Evolutionary conservation across 2,329 filamentous ascomycete genomes (phyloP), one percentile per base, ranked within the genome.

Genomic region (Myriosclerotinia curreyana): DNA sequence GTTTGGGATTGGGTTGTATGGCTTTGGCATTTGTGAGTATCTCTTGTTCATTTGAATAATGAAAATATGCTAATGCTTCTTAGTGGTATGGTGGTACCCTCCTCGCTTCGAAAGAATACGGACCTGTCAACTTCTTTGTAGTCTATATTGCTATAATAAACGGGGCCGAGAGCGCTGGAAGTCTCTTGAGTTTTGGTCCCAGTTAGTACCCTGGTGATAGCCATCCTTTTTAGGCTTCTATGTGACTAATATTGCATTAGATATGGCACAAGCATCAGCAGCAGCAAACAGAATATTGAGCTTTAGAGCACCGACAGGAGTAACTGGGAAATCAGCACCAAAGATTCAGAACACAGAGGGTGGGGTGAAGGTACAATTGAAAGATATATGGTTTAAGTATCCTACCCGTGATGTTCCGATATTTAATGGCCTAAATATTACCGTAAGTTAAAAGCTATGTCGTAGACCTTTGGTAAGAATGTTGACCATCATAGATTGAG

Each of bases 381-480:
- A 77, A 65, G 77, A 86, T 65, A 72, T 87, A 3, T 77, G 83
- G 74, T 88, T 87, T 77, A 81, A 79, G 67, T 88, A 88, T 69
- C 84, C 85, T 0, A 83, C 82, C 0, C 79, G 85, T 54, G 79
- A 84, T 63, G 76, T 81, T 3, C 79, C 81, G 28, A 81, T 88
- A 40, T 86, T 87, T 74, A 80, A 78, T 60, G 82, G 83, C 1
- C 76, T 92, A 64, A 86, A 82, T 71, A 77, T 92, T 65, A 83
- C 80, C 7, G 70, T 71, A 67, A 65, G 66, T 42, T 25, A 20
- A 34, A 20, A n/a, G 12, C 20, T 17, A 20, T 34, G 20, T 34
- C 2, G 14, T 3, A 20, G 6, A 22, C 5, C 38, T 8, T 50
- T 17, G 14, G 31, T 5, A 31, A 34, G 20, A 22, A 59, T 60